phyloP scores from a whole-genome alignment of 2,329 filamentous ascomycete genomes.

The Neonectria neomacrospora region DNA sequence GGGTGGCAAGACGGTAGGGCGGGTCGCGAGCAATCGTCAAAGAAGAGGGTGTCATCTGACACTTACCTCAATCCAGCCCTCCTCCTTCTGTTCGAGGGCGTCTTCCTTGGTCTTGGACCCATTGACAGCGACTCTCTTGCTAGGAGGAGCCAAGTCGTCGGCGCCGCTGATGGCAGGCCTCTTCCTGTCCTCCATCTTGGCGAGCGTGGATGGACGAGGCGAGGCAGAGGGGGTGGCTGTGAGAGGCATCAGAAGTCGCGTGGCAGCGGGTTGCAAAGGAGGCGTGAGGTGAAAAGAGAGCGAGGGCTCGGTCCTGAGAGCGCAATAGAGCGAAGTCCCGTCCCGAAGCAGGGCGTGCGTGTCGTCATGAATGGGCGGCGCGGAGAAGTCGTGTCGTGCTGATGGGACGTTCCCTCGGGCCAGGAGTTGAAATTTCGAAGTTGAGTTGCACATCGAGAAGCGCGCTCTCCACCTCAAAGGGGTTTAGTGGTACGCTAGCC shows the following conservation, averaged over 20 bases:
- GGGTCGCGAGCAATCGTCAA: constrained; percentile 28
- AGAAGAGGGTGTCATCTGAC: constrained; percentile 50
- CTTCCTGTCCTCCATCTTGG: constrained; percentile 99
- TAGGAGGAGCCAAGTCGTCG: constrained; percentile 87
- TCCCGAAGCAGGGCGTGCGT: constrained; percentile 47
- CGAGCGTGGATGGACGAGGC: constrained; percentile 81
- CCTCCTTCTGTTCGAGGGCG: constrained; percentile 65
- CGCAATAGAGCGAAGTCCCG: constrained; percentile 51
- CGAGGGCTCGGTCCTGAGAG: constrained; percentile 43
- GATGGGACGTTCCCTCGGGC: constrained; percentile 50
- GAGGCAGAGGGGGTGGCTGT: constrained; percentile 76
- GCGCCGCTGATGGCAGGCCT: constrained; percentile 83
- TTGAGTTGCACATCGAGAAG: constrained; percentile 55
- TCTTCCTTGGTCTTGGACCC: constrained; percentile 71
- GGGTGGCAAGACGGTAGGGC: constrained; percentile 23
- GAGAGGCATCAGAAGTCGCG: constrained; percentile 82
- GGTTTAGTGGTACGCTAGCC: constrained; percentile 52
- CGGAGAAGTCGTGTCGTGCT: constrained; percentile 47
- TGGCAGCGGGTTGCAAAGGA: constrained; percentile 53
- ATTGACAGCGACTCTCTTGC: constrained; percentile 92
- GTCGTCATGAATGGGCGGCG: constrained; percentile 51
- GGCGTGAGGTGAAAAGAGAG: constrained; percentile 49
- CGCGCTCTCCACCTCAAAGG: constrained; percentile 49
- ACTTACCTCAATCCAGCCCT: constrained; percentile 75
- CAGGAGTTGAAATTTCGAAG: constrained; percentile 60